Evolutionary conservation across 129 eudicot genomes (phyloP), one percentile per base, ranked within the genome.

Genomic region (Ambrosia trifida): DNA sequence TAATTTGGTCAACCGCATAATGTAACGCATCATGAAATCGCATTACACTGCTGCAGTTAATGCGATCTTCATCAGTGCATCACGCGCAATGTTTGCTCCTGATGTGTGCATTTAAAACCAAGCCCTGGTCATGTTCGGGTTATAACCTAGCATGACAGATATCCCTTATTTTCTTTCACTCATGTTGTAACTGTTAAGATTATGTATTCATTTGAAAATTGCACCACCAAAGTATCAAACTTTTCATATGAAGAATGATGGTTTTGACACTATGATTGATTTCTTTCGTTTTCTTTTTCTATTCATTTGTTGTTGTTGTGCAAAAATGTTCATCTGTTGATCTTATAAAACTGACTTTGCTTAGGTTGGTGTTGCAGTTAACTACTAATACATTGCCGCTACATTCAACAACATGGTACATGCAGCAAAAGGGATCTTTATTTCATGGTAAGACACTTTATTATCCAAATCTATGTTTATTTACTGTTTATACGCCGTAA

Each of bases 381-480:
- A 56, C 31, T 16, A 41, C 30, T 17, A 16, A 64, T 51, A 78
- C 58, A 33, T 74, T 70, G 38, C 69, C 43, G 13, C 69, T 18
- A 44, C 68, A 76, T 41, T 24, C 65, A n/a, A 56, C 67, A 78
- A 33, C 71, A 93, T 93, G 96, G 96, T 89, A 53, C 91, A 82
- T 70, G 95, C 95, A 35, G 83, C 82, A 64, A 93, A 87, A 78
- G 96, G 96, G 72, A 64, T 89, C 60, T 80, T 76, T 72, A 83
- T 87, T 56, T 79, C 96, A 67, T 89, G 98, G 98, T 89, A 82
- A 82, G 47, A 38, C 52, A 31, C 62, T 51, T 14, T 28, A 19
- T 17, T 11, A n/a, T 12, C 56, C 31, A 44, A 46, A 49, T 52
- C 16, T 32, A 16, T 17, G 3, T 18, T 7, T 56, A 3, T 62